Percentiles rank a stretch among this genome's conserved stretches.
Evolutionary conservation across 164 flowering plant genomes (phyloP).

Genomic region (Umbellularia californica): DNA sequence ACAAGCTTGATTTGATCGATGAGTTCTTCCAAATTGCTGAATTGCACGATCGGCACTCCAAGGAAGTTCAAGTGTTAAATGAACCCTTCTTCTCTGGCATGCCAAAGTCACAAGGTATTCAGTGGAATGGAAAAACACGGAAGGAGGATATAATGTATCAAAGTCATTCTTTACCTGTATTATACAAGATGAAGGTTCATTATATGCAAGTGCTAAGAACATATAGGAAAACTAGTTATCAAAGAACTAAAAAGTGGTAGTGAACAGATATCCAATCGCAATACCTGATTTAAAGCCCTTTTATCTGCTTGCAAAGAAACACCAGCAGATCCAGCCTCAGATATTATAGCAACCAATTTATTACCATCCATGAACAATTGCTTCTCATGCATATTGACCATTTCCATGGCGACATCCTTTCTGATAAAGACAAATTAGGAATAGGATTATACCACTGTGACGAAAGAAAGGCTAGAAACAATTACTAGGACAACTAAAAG

Average conservation of each 20-base stretch:
- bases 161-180: neutral
- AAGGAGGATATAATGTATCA: neutral
- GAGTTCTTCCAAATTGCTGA: slow-evolving; percentile 99
- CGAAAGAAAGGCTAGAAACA: neutral
- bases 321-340: slow-evolving; percentile 99
- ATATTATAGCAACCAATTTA: slow-evolving; percentile 86
- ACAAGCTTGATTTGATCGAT: slow-evolving; percentile 95
- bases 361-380: slow-evolving; percentile 94
- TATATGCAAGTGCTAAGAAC: neutral
- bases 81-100: slow-evolving; percentile 90
- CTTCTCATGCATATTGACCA: slow-evolving; percentile 99
- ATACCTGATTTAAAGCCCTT: slow-evolving; percentile 89
- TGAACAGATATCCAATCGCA: neutral
- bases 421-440: slow-evolving; percentile 31
- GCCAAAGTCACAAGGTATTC: slow-evolving; percentile 5
- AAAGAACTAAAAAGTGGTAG: neutral
- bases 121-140: neutral
- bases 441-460: neutral
- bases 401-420: slow-evolving; percentile 93
- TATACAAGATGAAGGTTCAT: neutral
- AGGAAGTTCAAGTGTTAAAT: slow-evolving; percentile 91
- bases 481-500: neutral
- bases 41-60: slow-evolving; percentile 99
- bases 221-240: neutral
- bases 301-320: slow-evolving; percentile 97